phyloP scores from a whole-genome alignment of 257 asterid genomes.

The Fraxinus americana region DNA sequence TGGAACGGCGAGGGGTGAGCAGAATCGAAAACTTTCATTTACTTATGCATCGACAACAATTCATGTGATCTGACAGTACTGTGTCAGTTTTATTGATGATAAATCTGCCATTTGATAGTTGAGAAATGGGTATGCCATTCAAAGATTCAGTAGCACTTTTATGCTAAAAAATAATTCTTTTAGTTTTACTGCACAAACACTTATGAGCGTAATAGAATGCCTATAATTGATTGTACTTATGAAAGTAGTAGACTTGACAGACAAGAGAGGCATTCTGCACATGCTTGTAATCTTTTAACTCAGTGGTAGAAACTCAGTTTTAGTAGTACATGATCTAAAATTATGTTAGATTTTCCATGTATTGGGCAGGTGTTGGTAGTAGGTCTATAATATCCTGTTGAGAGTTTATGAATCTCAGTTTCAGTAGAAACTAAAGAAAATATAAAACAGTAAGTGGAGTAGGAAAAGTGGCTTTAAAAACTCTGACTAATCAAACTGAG shows the following conservation, averaged over 20 bases:
- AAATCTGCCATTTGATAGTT: neutral
- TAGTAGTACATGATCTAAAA: neutral
- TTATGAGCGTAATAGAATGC: neutral
- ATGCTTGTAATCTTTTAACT: neutral
- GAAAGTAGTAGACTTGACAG: neutral
- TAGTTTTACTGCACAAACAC: neutral
- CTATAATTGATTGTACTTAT: neutral
- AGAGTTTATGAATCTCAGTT: neutral
- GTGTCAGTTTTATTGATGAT: neutral
- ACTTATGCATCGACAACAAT: neutral
- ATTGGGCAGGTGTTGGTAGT: neutral
- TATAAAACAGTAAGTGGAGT: neutral
- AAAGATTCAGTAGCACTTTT: neutral
- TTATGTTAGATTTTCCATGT: neutral
- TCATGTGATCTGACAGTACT: neutral
- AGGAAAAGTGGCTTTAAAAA: neutral
- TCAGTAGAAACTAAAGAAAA: neutral
- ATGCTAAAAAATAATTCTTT: neutral
- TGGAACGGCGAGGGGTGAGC: slow-evolving; percentile 89
- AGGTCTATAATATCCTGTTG: neutral
- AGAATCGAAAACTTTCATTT: neutral
- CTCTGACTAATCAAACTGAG: neutral
- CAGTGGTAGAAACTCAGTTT: too few relatives aligned
- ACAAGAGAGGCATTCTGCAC: neutral
- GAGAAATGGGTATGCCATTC: neutral